Percentiles rank a stretch among this genome's conserved stretches.
Evolutionary conservation across 2,329 filamentous ascomycete genomes (phyloP).

Genomic region (Pyricularia sp.): DNA sequence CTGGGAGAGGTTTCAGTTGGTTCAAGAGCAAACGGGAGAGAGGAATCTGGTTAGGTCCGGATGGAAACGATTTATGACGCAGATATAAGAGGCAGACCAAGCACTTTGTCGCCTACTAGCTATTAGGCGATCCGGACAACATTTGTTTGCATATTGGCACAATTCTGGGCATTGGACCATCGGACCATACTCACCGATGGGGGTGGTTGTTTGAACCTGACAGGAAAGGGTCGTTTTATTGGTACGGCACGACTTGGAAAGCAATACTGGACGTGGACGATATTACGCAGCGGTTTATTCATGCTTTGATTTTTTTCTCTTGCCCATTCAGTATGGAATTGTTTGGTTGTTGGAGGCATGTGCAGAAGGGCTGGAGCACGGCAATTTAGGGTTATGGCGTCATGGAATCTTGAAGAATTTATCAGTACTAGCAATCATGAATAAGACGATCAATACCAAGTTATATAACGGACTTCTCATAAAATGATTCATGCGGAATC

Average conservation of each 20-base stretch:
- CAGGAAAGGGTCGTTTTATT: background rate
- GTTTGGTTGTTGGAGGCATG: background rate
- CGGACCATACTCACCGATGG: background rate
- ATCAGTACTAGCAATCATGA: background rate
- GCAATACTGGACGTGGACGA: background rate
- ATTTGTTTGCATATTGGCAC: background rate
- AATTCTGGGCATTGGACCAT: background rate
- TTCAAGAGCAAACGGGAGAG: background rate
- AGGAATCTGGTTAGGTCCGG: background rate
- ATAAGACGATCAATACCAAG: background rate
- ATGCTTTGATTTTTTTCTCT: background rate
- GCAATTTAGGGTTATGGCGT: background rate
- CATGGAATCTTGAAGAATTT: background rate
- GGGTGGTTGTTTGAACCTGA: no score
- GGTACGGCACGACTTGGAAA: background rate
- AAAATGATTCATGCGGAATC: background rate
- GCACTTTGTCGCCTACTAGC: background rate
- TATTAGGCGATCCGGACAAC: background rate
- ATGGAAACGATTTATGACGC: background rate
- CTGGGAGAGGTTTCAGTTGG: slow-evolving; percentile 68
- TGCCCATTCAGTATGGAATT: background rate
- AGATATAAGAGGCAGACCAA: background rate
- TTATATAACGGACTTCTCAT: background rate
- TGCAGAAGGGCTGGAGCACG: background rate
- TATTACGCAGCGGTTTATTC: background rate